A percentile compares a stretch with the other conserved stretches of the same genome.
Evolutionary conservation across 2,329 filamentous ascomycete species (phyloP).

Genomic region (Penicillium sp.): DNA sequence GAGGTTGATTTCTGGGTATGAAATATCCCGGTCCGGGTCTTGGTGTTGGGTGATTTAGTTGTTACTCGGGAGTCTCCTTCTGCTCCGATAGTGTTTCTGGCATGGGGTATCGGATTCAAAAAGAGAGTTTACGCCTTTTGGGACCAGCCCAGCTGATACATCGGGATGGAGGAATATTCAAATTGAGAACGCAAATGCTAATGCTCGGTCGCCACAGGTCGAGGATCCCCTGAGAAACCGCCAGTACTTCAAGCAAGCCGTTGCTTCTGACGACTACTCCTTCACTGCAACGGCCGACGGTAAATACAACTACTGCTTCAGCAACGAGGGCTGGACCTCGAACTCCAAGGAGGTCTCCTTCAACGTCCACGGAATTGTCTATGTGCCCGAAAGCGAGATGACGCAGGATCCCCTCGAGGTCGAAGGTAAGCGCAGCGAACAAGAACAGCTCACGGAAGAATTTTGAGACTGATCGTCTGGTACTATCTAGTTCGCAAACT

Average conservation of each 20-base stretch:
- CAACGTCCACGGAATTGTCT: slow-evolving; percentile 98
- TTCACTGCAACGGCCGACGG: slow-evolving; percentile 84
- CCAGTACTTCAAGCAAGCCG: slow-evolving; percentile 73
- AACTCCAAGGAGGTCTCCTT: slow-evolving; percentile 98
- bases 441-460: not conserved
- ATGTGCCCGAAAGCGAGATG: slow-evolving; percentile 83
- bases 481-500: slow-evolving; percentile 67
- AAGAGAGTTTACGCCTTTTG: not conserved
- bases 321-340: slow-evolving; percentile 96
- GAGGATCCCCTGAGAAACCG: slow-evolving; percentile 72
- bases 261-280: slow-evolving; percentile 88
- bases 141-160: not conserved
- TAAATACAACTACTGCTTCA: slow-evolving; percentile 95
- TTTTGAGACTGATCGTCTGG: slow-evolving; percentile 3
- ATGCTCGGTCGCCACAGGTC: slow-evolving; percentile 53
- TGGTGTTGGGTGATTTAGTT: not conserved
- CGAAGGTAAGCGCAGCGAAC: slow-evolving; percentile 63
- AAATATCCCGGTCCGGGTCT: slow-evolving; percentile 8
- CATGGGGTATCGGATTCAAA: not conserved
- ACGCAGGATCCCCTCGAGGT: slow-evolving; percentile 83
- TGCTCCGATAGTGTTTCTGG: not conserved
- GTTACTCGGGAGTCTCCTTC: not conserved
- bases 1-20: slow-evolving; percentile 98
- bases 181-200: slow-evolving; percentile 6
- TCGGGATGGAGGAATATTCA: not conserved